These are phyloP conservation scores for Barnettozyma siamensis DNA, from an alignment of 805 yeast genomes.

Conservation along the genomic window DNA sequence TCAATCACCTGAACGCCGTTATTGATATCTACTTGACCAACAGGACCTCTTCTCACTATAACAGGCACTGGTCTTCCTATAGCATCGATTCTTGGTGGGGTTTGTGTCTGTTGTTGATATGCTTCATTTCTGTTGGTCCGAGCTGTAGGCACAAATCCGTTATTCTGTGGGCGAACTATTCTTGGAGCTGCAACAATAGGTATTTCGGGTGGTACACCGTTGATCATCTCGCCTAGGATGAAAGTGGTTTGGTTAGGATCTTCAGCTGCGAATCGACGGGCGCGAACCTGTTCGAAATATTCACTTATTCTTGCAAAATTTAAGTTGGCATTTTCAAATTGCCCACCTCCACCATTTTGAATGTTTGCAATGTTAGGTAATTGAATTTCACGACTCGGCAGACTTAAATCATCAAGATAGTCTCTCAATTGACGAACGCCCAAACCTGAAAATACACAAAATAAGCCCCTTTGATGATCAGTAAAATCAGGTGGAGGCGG, in stretches of 20 bases:
- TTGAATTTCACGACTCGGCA: background rate
- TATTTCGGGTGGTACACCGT: background rate
- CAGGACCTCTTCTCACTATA: background rate
- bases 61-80: too few relatives aligned
- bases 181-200: background rate
- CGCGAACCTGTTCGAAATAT: background rate
- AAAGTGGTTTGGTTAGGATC: background rate
- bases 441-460: conserved; percentile 90
- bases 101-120: too few relatives aligned
- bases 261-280: background rate
- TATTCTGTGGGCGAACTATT: background rate
- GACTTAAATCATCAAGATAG: conserved; percentile 43
- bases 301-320: conserved; percentile 3
- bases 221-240: background rate
- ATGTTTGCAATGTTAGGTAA: background rate
- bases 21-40: background rate
- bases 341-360: background rate
- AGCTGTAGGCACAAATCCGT: too few relatives aligned
- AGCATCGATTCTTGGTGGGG: too few relatives aligned
- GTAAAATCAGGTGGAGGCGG: conserved; percentile 91
- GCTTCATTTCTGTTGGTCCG: too few relatives aligned
- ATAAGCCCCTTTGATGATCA: conserved; percentile 74
- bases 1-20: conserved; percentile 1
- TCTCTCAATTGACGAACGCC: conserved; percentile 77
- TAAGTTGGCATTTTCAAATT: conserved; percentile 1